Base-by-base conservation (phyloP, 139 green algal species). In the Axilococcus clingmanii region DNA sequence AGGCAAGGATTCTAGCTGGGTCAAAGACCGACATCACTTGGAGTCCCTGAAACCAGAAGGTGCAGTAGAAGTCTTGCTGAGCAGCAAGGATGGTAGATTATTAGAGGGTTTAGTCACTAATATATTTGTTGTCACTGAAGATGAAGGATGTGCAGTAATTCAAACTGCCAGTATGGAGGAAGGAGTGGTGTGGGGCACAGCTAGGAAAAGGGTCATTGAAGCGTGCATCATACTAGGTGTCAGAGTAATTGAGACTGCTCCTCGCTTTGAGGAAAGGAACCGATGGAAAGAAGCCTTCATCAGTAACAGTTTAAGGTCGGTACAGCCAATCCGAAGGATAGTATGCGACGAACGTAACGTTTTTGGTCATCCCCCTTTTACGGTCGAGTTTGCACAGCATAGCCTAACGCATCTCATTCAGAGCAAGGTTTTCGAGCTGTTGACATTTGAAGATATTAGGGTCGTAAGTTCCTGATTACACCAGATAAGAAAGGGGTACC, bases 101-200 rank as follows among this genome's bases (percentile, higher is more conserved):
- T 31, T 73, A 15, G 72, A 80, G 41, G 72, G 72, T 3, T 46
- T 80, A 22, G 40, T 64, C 17, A 78, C 72, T 8, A 80, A 79
- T 47, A 53, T 80, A 6, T 79, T 49, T 51, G 53, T 79, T 17
- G 30, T 78, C 14, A 31, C 36, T 0, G 48, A 20, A 38, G 22
- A 35, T 19, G 4, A 52, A 59, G 25, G 2, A 25, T 23, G 34
- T 57, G 29, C 11, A 1, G 12, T 35, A 4, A 7, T 37, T 12
- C 48, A 45, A 8, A 52, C 29, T 27, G 29, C 22, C 8, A 5
- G 20, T 5, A 38, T 36, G 12, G 16, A 6, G 4, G 65, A 63
- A 7, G 65, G 65, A 9, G 60, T 65, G 16, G 51, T 80, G 31
- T 57, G 45, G 37, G 68, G 59, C 7, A 67, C 63, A 2, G 28